Conservation (phyloP, 352 stramenopile genomes). For the Phytophthora ohioensis region DNA sequence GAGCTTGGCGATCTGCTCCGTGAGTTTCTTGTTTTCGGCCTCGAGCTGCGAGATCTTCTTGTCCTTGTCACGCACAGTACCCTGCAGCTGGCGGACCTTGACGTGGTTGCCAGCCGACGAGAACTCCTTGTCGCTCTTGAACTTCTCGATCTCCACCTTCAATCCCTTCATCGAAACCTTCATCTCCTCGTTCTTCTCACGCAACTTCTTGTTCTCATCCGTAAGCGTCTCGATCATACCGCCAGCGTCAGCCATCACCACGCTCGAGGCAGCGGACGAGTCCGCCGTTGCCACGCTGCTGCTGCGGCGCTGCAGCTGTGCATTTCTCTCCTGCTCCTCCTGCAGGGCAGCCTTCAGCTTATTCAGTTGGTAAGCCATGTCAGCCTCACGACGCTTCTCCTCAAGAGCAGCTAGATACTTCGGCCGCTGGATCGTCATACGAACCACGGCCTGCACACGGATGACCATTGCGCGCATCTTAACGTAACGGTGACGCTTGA, state of each 20-base stretch:
- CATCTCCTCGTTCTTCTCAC: slow-evolving; percentile 81
- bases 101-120: slow-evolving; percentile 77
- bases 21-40: slow-evolving; percentile 77
- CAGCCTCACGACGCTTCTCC: slow-evolving; percentile 84
- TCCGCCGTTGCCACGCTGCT: slow-evolving; percentile 54
- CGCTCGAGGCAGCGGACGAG: slow-evolving; percentile 58
- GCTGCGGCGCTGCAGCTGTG: slow-evolving; percentile 67
- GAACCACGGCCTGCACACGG: slow-evolving; percentile 78
- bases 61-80: slow-evolving; percentile 76
- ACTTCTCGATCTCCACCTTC: slow-evolving; percentile 78
- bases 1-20: slow-evolving; percentile 71
- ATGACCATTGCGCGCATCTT: slow-evolving; percentile 78
- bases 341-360: slow-evolving; percentile 82
- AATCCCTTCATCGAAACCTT: slow-evolving; percentile 66
- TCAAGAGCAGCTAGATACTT: slow-evolving; percentile 82
- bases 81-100: slow-evolving; percentile 79
- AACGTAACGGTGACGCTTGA: slow-evolving; percentile 71
- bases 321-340: slow-evolving; percentile 84
- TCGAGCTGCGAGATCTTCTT: slow-evolving; percentile 79
- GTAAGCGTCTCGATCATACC: slow-evolving; percentile 88
- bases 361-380: slow-evolving; percentile 88
- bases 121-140: slow-evolving; percentile 85
- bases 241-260: slow-evolving; percentile 80
- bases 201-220: slow-evolving; percentile 80
- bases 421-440: slow-evolving; percentile 83